Evolutionary conservation across 305 asterid species (phyloP), one percentile per base, ranked within the genome.

Genomic region (Ilex paraguariensis): DNA sequence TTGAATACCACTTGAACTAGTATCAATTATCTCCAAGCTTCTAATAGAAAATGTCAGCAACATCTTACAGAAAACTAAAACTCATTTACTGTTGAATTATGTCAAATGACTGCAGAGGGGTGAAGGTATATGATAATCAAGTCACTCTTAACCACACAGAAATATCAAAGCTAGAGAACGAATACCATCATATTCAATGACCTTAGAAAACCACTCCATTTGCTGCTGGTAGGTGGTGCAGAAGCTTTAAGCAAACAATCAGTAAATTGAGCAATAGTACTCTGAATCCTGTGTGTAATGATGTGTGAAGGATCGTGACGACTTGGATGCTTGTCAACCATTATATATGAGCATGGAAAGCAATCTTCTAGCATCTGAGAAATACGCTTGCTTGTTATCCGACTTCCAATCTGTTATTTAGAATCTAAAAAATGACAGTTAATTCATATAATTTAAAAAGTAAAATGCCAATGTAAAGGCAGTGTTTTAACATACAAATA

Each of bases 261-360:
- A 63, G 87, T 68, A 75, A 94, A 90, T 39, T 83, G 79, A 15
- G 80, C 49, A 63, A 88, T 72, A 48, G 81, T 73, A 62, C 90
- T 72, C 56, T 86, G 89, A 69, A 94, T 73, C 75, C 96, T 81
- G 73, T 90, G 96, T 17, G 99, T 83, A 44, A 86, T 81, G 68
- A 83, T 86, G 59, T 90, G 82, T 66, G 84, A 81, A 69, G 99
- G 98, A 80, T 94, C 99, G 56, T 88, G 98, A 55, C 99, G 95
- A 56, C 88, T 91, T 16, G 95, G 91, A 72, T 94, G 99, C 65
- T 75, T 82, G n/a, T 93, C 99, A 60, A 90, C 87, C 96, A 93
- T 75, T 60, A 93, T 80, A 79, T 83, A 86, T 3, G 95, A 69
- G 79, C 83, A 80, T 61, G 99, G 95, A 64, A 73, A 71, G 74